A percentile compares a stretch with the other conserved stretches of the same genome.
Evolutionary conservation across 805 yeast genomes (phyloP).

Genomic region (Kodamaea kaohsiungensis): DNA sequence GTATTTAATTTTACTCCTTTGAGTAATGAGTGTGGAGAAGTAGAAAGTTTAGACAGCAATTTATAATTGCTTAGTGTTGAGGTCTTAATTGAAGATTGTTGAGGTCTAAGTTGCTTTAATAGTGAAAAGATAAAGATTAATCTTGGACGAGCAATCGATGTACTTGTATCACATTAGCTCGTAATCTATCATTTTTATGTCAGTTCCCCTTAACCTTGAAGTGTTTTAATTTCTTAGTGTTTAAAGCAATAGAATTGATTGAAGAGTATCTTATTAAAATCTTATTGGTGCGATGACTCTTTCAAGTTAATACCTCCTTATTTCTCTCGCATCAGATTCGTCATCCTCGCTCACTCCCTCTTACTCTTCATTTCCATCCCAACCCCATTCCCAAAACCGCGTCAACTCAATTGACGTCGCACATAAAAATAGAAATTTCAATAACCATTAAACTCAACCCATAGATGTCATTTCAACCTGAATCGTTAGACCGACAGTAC

Average conservation of each 20-base stretch:
- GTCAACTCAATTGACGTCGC: not conserved
- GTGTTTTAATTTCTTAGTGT: not conserved
- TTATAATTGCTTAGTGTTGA: too few species aligned
- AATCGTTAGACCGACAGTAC: conserved; percentile 1
- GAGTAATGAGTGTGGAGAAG: not conserved
- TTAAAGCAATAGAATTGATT: too few species aligned
- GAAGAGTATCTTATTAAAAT: too few species aligned
- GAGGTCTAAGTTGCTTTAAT: too few species aligned
- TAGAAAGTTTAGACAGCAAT: not conserved
- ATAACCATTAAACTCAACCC: not conserved
- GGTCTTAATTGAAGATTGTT: too few species aligned
- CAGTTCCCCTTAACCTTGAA: not conserved
- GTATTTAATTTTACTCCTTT: not conserved
- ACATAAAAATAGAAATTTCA: not conserved
- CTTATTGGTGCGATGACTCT: too few species aligned
- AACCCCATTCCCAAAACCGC: not conserved
- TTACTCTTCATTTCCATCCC: not conserved
- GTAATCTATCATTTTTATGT: too few species aligned
- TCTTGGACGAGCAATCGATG: too few species aligned
- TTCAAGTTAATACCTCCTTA: too few species aligned
- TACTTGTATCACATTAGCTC: too few species aligned
- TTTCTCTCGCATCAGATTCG: not conserved
- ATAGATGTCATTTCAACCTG: not conserved
- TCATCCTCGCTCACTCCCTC: not conserved
- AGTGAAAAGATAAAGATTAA: too few species aligned